Evolutionary conservation across 148 eudicot species (phyloP), one percentile per base, ranked within the genome.

Genomic region (Amaranthus hypochondriacus): DNA sequence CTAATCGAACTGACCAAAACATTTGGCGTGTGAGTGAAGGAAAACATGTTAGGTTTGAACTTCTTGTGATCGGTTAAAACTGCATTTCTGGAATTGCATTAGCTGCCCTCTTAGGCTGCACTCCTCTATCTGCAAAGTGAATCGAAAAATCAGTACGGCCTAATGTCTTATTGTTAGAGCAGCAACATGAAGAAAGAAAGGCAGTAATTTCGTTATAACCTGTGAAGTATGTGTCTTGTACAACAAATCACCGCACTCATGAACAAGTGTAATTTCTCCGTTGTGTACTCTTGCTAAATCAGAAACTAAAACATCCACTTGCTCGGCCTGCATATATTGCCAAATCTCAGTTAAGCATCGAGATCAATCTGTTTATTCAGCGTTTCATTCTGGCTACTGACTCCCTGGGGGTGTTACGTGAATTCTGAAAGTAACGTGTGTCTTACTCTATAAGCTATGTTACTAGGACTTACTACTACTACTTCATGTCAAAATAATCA

Each of bases 51-150:
- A 74, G 75, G 71, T 55, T 50, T 75, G 72, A 57, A 8, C 43
- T 21, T 58, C 67, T 28, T 65, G 18, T 2, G 75, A 48, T 47
- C 13, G 72, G 53, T 11, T 51, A 42, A 49, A 76, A 66, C 76
- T 79, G 77, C 59, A 63, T 44, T 46, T 64, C 21, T 73, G 80
- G 49, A 84, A 66, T 66, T 90, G 91, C 68, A 91, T 80, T 15
- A 89, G 74, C 61, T 86, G 88, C 54, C 97, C 91, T 85, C 89
- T 82, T 66, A 89, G 77, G 76, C 93, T 87, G 79, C 91, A 89
- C 56, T 91, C 97, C 63, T 80, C 86, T 73, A 86, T 85, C 97
- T 90, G 88, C 39, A 66, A 60, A 78, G 52, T 66, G 50, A 28
- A 58, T 60, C 49, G 62, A 8, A 55, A 66, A 11, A 48, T 9